These are phyloP conservation scores for Claviceps capensis DNA, from an alignment of 2,329 filamentous ascomycete species.

Conservation along the genomic window DNA sequence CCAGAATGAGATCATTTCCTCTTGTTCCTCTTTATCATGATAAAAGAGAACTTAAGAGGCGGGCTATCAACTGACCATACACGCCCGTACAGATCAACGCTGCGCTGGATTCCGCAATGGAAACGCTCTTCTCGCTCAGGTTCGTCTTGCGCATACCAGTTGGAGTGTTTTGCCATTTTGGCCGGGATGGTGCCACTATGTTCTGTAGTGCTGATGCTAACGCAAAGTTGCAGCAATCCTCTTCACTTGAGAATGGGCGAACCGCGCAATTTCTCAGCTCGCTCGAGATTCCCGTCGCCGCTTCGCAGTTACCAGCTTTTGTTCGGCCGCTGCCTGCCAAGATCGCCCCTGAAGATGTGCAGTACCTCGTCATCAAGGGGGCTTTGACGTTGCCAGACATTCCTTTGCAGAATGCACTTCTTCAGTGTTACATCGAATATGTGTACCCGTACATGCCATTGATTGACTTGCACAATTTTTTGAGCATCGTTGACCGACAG, in stretches of 20 bases:
- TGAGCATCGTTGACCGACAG: constrained; percentile 45
- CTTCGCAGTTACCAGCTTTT: constrained; percentile 46
- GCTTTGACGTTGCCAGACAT: constrained; percentile 63
- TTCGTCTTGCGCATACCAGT: background rate
- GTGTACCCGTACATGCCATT: constrained; percentile 92
- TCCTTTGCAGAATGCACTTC: constrained; percentile 62
- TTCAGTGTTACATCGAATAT: constrained; percentile 75
- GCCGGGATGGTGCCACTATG: too few relatives aligned
- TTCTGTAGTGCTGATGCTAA: background rate
- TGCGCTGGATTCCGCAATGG: constrained; percentile 21
- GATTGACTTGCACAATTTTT: constrained; percentile 51
- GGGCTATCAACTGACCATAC: background rate
- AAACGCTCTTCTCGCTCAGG: constrained; percentile 14
- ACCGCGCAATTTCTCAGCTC: constrained; percentile 31
- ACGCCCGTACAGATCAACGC: constrained; percentile 19
- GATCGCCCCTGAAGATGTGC: constrained; percentile 68
- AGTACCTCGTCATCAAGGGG: constrained; percentile 73
- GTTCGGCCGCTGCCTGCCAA: constrained; percentile 67
- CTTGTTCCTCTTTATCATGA: too few relatives aligned
- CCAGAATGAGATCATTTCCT: too few relatives aligned
- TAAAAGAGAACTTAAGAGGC: background rate
- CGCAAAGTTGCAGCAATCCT: background rate
- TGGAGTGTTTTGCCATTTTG: too few relatives aligned
- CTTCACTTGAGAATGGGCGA: constrained; percentile 22
- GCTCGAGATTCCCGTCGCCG: constrained; percentile 32